Base-by-base conservation (phyloP, 2,329 filamentous ascomycete genomes). In the Sordariomycetes sp. region DNA sequence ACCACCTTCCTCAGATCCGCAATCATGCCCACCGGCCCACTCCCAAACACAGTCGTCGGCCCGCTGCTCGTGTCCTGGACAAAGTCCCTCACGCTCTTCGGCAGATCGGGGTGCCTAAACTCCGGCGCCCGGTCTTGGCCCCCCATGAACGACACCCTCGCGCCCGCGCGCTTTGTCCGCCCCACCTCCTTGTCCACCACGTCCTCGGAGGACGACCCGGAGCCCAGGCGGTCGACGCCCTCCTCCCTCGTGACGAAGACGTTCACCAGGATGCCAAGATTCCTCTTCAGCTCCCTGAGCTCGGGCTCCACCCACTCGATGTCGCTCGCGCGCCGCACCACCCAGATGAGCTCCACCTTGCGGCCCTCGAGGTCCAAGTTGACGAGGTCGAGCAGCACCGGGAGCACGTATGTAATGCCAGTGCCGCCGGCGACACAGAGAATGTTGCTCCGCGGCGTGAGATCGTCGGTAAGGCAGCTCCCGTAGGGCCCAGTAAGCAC, bases 401-500 rank as follows among this genome's bases (percentile, higher is more conserved):
- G 70, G 10, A 73, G 64, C 1, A 72, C 70, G 54, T 71, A 73
- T 10, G 70, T 66, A 50, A 73, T 71, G 2, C 71, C 71, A 1
- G 71, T 73, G 25, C 71, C 71, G 54, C 71, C 71, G 10, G 71
- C 71, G 6, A 72, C 64, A 52, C 71, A 73, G 24, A 73, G 58
- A 7, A 73, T 63, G 59, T 73, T 73, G 53, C 70, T 71, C 53
- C 73, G 66, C 0, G 68, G 62, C 48, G 70, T 68, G 59, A 78
- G 57, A 35, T 71, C 66, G 6, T 73, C 69, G 34, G 73, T 62
- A 50, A 78, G 75, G 7, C 70, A 66, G 58, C 77, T 75, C 2
- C 85, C 84, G 61, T 87, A 88, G 0, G 83, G 78, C 0, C 85
- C 84, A 0, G 78, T 79, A 1, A 87, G 68, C 34, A 88, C 75